Base-by-base conservation (phyloP, 192 early-diverging fungal genomes). In the Coemansia asiatica region DNA sequence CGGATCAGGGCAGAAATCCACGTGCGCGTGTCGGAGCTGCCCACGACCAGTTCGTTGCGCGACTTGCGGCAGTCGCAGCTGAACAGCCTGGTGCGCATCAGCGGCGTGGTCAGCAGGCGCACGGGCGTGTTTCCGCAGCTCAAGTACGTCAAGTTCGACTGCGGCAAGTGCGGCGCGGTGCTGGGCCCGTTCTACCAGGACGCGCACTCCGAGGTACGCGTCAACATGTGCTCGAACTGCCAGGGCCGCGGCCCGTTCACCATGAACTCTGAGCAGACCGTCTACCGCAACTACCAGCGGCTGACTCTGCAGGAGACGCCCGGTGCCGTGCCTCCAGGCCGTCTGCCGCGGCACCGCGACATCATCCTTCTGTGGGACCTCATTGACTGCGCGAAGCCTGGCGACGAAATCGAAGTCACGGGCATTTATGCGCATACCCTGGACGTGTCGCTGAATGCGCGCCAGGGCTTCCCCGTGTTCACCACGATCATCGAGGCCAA, bases 391-490 rank as follows among this genome's bases (percentile, higher is more conserved):
- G 95, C 92, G 31, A 89, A 94, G 61, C 96, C 96, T 38, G 96
- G 96, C 60, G 97, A 99, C 73, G 93, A 96, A 75, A 89, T 99
- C 49, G 91, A 96, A 72, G 85, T 99, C 26, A 97, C 94, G 4
- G 97, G 95, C 55, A 86, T 97, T 27, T 98, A 97, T 79, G 86
- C 93, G 49, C 95, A 98, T 84, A 96, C 93, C 69, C 94, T 93
- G 82, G 95, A 98, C 83, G 86, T 87, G 2, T 81, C 91, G 8
- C 82, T 96, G 23, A 95, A 93, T 73, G 87, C 85, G 4, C 90
- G 89, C 60, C 95, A 95, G 74, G 96, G 96, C 8, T 98, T 98
- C 85, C 96, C 96, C 0, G 95, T 96, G 16, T 97, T 99, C 76
- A 87, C 89, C 12, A 97, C 95, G 19, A 86, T 99, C 27, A 92